Percentiles rank a stretch among this genome's conserved stretches.
These are phyloP conservation scores for Elymus sibiricus DNA, from an alignment of 176 grass and related monocot species.

Conservation along the genomic window DNA sequence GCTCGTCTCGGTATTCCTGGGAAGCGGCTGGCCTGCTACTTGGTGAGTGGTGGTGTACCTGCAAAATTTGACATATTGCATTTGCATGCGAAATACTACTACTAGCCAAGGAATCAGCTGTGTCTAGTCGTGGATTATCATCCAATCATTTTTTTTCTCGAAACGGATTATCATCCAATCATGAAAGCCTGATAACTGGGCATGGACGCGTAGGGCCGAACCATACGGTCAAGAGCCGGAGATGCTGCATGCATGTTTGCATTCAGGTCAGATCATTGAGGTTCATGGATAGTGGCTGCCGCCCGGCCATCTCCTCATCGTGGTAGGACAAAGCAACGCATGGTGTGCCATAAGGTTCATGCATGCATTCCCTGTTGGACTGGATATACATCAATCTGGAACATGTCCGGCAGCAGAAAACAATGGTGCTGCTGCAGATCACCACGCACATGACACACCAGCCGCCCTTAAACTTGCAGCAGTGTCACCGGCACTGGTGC, in stretches of 20 bases:
- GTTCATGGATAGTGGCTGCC: too few species aligned
- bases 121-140: not conserved
- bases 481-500: not conserved
- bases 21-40: not conserved
- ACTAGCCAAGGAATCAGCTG: not conserved
- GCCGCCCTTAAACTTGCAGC: not conserved
- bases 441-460: not conserved
- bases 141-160: not conserved
- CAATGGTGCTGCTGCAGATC: not conserved
- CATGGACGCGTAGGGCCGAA: not conserved
- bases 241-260: not conserved
- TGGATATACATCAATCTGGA: not conserved
- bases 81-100: not conserved
- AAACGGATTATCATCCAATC: not conserved
- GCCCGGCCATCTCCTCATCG: too few species aligned
- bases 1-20: not conserved
- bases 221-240: not conserved
- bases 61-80: not conserved
- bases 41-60: too few species aligned
- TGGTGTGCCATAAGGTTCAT: slow-evolving; percentile 31
- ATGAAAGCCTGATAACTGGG: not conserved
- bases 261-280: not conserved
- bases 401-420: not conserved
- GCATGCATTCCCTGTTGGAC: not conserved
- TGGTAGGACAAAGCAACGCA: slow-evolving; percentile 24